Evolutionary conservation across 345 rosid genomes (phyloP), one percentile per base, ranked within the genome.

Genomic region (Erodium maritimum): DNA sequence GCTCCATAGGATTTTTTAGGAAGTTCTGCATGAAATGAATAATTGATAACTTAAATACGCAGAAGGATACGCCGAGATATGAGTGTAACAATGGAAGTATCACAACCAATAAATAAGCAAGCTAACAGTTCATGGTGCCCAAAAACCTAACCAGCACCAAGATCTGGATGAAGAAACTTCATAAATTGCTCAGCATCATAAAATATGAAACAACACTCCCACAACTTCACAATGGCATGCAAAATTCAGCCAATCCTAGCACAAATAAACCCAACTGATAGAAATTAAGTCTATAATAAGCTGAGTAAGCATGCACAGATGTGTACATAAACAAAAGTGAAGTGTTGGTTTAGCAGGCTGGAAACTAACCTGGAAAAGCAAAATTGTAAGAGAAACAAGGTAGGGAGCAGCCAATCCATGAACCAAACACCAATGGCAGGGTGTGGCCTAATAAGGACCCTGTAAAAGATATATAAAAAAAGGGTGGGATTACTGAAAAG

Each of bases 381-480:
- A 83, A 75, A 94, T 90, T 22, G 99, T 83, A 58, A 94, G 95
- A 56, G 87, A 75, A 60, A 90, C 95, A 54, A 94, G 83, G 77
- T 94, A 94, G 58, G 85, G 65, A 56, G 90, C 87, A 42, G 99
- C 99, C 95, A 94, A 71, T 67, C 99, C 99, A 71, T 94, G 99
- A 77, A 87, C 97, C 73, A 94, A 75, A 23, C 97, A 91, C 97
- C 97, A 94, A 90, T 75, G 67, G 97, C 96, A 58, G 99, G 99
- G 73, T 93, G 99, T 23, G 99, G 99, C 71, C 99, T 84, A 33
- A 93, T 93, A 21, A 93, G 81, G 53, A 93, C 79, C 68, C 99
- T 93, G 79, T 42, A 69, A 69, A 54, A 59, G 60, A 61, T 52
- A 19, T n/a, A n/a, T n/a, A n/a, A n/a, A n/a, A n/a, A n/a, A n/a